phyloP scores from a whole-genome alignment of 83 land plant genomes.

The Isoetes engelmannii region DNA sequence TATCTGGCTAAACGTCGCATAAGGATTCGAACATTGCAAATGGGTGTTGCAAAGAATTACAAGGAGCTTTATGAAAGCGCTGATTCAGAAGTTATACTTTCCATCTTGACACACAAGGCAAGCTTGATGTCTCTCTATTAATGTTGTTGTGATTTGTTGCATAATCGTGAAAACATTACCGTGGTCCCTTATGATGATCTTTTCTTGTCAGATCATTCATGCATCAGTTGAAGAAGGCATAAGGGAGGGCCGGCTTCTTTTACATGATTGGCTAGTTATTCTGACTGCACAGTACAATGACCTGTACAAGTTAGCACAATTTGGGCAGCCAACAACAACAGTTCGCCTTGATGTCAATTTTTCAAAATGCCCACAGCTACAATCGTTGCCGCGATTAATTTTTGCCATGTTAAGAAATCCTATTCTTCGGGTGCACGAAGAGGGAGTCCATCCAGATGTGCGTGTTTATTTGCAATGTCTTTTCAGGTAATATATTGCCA shows the following conservation, averaged over 20 bases:
- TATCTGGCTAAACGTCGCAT: conserved; percentile 55
- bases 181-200: neutral
- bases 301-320: conserved; percentile 50
- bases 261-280: conserved; percentile 97
- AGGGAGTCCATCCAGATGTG: conserved; percentile 96
- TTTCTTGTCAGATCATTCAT: conserved; percentile 53
- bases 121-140: neutral
- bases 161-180: neutral
- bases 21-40: conserved; percentile 68
- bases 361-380: conserved; percentile 74
- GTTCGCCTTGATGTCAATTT: conserved; percentile 64
- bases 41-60: conserved; percentile 47
- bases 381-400: conserved; percentile 76
- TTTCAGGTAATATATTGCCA: conserved; percentile 55
- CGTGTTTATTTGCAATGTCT: conserved; percentile 91
- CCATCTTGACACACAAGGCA: conserved; percentile 92
- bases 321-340: conserved; percentile 43
- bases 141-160: neutral
- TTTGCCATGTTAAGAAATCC: conserved; percentile 90
- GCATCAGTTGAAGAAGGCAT: conserved; percentile 94
- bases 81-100: conserved; percentile 76
- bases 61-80: conserved; percentile 78
- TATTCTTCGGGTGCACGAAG: conserved; percentile 89
- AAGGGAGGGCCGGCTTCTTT: conserved; percentile 74
- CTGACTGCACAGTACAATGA: conserved; percentile 92